Conservation (phyloP, 2,329 filamentous ascomycete species). For the Bipolaris cookei region DNA sequence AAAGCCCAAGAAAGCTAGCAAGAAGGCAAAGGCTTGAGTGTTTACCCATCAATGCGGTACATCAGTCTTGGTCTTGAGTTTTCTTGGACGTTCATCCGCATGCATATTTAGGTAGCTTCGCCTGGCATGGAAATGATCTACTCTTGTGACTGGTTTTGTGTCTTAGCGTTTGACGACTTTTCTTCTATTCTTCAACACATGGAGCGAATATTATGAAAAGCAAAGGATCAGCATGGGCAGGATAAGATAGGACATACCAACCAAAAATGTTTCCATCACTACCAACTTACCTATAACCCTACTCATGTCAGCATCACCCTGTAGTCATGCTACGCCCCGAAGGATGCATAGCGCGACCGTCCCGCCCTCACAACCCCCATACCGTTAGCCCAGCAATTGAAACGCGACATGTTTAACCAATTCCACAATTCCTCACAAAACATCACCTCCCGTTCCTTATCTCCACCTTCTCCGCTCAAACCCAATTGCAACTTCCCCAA, state of each 20-base stretch:
- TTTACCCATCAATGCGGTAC: not conserved
- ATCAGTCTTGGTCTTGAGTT: not conserved
- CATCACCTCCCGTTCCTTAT: not conserved
- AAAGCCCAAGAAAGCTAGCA: slow-evolving; percentile 31
- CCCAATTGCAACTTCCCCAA: not conserved
- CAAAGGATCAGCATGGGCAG: not conserved
- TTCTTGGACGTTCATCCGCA: not conserved
- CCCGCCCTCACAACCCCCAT: not conserved
- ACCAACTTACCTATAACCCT: slow-evolving; percentile 13
- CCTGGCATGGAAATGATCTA: slow-evolving; percentile 4
- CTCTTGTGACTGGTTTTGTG: not conserved
- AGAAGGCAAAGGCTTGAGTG: slow-evolving; percentile 32
- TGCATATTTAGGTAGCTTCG: not conserved
- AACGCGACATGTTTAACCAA: too few species aligned
- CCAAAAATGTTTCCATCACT: not conserved
- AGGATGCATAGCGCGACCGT: not conserved
- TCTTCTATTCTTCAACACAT: slow-evolving; percentile 3
- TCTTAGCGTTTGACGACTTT: slow-evolving; percentile 1
- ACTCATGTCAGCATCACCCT: not conserved
- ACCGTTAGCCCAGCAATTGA: not conserved
- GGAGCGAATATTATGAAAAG: not conserved
- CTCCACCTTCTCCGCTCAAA: not conserved
- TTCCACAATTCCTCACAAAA: too few species aligned
- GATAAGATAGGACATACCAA: not conserved
- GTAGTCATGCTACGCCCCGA: not conserved